Evolutionary conservation across 2,329 filamentous ascomycete genomes (phyloP), one percentile per base, ranked within the genome.

Genomic region (Stagonosporopsis chrysanthemi): DNA sequence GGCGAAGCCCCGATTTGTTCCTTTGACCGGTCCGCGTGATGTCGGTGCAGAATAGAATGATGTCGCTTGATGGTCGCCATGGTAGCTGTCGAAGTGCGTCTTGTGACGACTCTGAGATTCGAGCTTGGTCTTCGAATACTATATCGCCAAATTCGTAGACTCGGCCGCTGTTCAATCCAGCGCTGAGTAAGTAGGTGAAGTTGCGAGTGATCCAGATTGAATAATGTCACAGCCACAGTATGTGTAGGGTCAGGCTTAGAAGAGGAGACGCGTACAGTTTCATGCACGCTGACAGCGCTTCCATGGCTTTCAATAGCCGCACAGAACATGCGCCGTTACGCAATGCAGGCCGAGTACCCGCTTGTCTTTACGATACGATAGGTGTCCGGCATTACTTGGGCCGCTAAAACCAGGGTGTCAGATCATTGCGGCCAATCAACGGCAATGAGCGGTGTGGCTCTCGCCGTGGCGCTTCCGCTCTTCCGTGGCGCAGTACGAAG

Each of bases 131-230:
- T 52, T 24, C 54, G 42, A 39, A 52, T 52, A 39, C 54, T 57
- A 48, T 57, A 57, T 39, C 54, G 54, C 54, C 54, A 57, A 24
- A 57, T 57, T 39, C 54, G 54, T 33, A 57, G 44, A 39, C 54
- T 57, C 44, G 54, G 54, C 6, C 54, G 54, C 48, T 57, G 48
- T 49, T 57, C 48, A 28, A 57, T 57, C 38, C 54, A 57, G 54
- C 48, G 48, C 40, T 57, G 54, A 57, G 54, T 42, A 49, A 57
- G 49, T 28, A 57, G 31, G 33, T 57, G 54, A 31, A 52, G 43
- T 57, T 57, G 54, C 41, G 49, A 52, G 33, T 57, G 54, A 57
- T 57, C 54, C 54, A 57, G 48, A 39, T 57, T 57, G 54, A 48
- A 44, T 39, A 40, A 44, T 43, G 26, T 57, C 31, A 52, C 43